These are phyloP conservation scores for Verticillium longisporum DNA, from an alignment of 2,329 filamentous ascomycete genomes.

Conservation along the genomic window DNA sequence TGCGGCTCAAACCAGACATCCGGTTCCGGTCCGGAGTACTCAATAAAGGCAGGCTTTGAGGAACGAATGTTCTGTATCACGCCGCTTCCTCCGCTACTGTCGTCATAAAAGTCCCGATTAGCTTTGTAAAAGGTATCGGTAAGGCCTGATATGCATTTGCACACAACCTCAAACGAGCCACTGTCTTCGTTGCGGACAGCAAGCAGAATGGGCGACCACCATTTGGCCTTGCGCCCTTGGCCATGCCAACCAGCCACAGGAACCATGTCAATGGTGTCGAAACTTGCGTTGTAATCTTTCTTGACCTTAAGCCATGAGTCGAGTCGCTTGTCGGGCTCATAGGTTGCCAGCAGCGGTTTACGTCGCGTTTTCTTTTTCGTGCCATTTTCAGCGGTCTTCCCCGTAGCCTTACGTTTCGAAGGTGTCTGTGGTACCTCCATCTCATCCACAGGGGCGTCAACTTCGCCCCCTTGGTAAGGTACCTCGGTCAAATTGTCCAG, in stretches of 20 bases:
- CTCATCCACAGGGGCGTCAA: constrained; percentile 19
- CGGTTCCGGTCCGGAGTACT: constrained; percentile 69
- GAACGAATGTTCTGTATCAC: constrained; percentile 29
- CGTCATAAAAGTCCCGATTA: constrained; percentile 71
- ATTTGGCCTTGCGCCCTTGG: constrained; percentile 83
- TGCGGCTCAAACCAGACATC: constrained; percentile 96
- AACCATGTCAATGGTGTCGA: constrained; percentile 86
- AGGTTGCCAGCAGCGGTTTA: constrained; percentile 84
- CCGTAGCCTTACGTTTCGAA: constrained; percentile 23
- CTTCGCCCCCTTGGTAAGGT: constrained; percentile 34
- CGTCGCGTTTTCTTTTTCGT: constrained; percentile 50
- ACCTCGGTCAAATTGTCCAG: constrained; percentile 68
- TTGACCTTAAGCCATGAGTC: constrained; percentile 99
- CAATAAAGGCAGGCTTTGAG: constrained; percentile 68
- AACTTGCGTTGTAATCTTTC: constrained; percentile 87
- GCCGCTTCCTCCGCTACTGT: constrained; percentile 33
- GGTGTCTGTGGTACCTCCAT: constrained; percentile 16
- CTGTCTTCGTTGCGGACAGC: constrained; percentile 86
- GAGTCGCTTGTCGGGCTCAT: constrained; percentile 92
- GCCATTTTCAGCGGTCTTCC: constrained; percentile 20
- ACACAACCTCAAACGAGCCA: constrained; percentile 80
- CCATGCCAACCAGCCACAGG: constrained; percentile 93
- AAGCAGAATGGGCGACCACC: constrained; percentile 93
- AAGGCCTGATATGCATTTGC: constrained; percentile 96
- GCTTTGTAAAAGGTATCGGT: constrained; percentile 88